These are phyloP conservation scores for Coniferiporia weirii DNA, from an alignment of 1,284 basidiomycete species.

Conservation along the genomic window DNA sequence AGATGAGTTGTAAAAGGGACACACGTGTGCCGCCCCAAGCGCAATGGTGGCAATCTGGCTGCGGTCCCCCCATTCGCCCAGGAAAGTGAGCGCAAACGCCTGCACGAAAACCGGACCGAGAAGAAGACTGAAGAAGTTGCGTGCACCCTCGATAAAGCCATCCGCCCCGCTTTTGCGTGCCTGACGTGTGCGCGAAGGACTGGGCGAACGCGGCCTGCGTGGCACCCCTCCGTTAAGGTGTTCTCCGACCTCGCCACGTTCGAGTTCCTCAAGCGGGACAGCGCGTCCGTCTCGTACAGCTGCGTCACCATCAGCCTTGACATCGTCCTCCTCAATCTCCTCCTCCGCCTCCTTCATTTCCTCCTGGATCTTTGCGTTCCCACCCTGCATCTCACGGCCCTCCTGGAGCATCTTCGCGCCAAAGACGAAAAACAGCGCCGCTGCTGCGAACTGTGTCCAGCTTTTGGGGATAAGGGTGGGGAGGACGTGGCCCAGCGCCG, in stretches of 20 bases:
- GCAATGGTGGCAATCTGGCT: slow-evolving; percentile 98
- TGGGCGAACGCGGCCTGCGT: too few species aligned
- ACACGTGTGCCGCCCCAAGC: slow-evolving; percentile 90
- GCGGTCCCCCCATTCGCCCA: slow-evolving; percentile 98
- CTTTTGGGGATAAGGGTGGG: slow-evolving; percentile 76
- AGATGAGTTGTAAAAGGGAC: slow-evolving; percentile 32
- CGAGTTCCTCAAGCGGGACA: slow-evolving; percentile 57
- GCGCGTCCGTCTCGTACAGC: slow-evolving; percentile 18
- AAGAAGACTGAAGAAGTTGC: slow-evolving; percentile 80
- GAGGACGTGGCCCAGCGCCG: slow-evolving; percentile 81
- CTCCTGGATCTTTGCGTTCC: slow-evolving; percentile 79
- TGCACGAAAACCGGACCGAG: slow-evolving; percentile 94
- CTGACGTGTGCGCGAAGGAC: too few species aligned
- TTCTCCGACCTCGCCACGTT: slow-evolving; percentile 44
- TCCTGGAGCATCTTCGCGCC: slow-evolving; percentile 84
- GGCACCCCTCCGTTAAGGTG: too few species aligned
- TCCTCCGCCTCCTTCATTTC: slow-evolving; percentile 91
- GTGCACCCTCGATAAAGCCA: slow-evolving; percentile 53
- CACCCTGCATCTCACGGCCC: slow-evolving; percentile 69
- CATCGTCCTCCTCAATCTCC: slow-evolving; percentile 75
- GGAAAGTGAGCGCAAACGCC: slow-evolving; percentile 90
- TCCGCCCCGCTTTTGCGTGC: slow-evolving; percentile 25
- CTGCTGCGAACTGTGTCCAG: slow-evolving; percentile 78
- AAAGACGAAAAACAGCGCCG: slow-evolving; percentile 81
- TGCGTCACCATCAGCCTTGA: slow-evolving; percentile 39